Evolutionary conservation across 371 early-diverging fungal species (phyloP).

Genomic region (Mucor piriformis): DNA sequence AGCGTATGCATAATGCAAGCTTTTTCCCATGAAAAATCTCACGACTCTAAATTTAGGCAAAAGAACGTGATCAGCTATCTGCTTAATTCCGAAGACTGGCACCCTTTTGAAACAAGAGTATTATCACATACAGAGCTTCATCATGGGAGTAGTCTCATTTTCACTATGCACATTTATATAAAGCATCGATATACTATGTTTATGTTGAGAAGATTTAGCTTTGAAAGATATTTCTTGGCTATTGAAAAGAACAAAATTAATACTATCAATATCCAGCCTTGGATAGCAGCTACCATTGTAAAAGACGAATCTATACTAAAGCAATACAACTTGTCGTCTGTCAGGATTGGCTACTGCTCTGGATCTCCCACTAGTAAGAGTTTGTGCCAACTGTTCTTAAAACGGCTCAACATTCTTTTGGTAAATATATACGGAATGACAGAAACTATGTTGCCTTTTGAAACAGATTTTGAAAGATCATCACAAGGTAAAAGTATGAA

Average conservation of each 20-base stretch:
- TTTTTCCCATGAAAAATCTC: too few species aligned
- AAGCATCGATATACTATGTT: constrained; percentile 2
- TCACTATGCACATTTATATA: not conserved
- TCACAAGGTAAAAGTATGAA: not conserved
- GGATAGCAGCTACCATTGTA: constrained; percentile 47
- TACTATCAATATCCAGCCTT: constrained; percentile 66
- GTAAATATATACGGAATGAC: constrained; percentile 70
- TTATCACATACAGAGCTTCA: constrained; percentile 15
- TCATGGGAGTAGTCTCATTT: constrained; percentile 13
- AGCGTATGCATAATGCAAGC: too few species aligned
- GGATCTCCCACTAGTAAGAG: constrained; percentile 74
- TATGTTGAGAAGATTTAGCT: constrained; percentile 63
- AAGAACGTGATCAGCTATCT: not conserved
- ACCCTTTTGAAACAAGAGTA: not conserved
- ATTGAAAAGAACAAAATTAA: constrained; percentile 65
- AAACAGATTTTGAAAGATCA: not conserved
- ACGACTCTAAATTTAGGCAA: not conserved
- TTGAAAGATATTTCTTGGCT: constrained; percentile 47
- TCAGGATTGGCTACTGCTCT: constrained; percentile 57
- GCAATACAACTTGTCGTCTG: constrained; percentile 62
- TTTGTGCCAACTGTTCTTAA: constrained; percentile 38
- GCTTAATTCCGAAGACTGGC: not conserved
- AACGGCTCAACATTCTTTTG: constrained; percentile 45
- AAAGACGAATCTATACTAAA: constrained; percentile 55
- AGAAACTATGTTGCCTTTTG: constrained; percentile 42